Evolutionary conservation across 2,329 filamentous ascomycete genomes (phyloP).

Genomic region (Aspergillus nomiae): DNA sequence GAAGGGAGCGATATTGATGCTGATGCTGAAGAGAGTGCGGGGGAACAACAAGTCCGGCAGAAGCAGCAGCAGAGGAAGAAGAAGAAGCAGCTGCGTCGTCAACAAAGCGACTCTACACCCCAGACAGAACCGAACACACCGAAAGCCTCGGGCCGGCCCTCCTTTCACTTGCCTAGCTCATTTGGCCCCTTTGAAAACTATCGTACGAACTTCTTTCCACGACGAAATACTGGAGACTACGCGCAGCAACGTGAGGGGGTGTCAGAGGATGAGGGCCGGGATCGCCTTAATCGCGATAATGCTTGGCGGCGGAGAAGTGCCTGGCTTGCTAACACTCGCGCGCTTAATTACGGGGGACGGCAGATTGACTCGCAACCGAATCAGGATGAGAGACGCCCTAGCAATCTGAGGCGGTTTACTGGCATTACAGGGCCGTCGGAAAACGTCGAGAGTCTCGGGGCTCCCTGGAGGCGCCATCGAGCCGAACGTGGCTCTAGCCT

Average conservation of each 20-base stretch:
- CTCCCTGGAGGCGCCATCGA: constrained; percentile 53
- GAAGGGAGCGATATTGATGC: constrained; percentile 72
- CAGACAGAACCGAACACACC: constrained; percentile 71
- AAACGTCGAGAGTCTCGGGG: constrained; percentile 64
- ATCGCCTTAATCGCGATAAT: constrained; percentile 58
- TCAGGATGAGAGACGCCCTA: constrained; percentile 57
- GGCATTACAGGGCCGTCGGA: constrained; percentile 65
- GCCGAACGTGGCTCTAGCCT: constrained; percentile 70
- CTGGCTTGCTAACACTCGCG: constrained; percentile 53
- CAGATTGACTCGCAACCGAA: constrained; percentile 54
- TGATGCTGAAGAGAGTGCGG: constrained; percentile 83
- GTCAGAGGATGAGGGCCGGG: constrained; percentile 74
- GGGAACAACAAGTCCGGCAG: constrained; percentile 63
- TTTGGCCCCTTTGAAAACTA: constrained; percentile 48
- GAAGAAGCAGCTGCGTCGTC: constrained; percentile 53
- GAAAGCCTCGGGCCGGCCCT: constrained; percentile 45
- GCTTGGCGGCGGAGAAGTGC: constrained; percentile 63
- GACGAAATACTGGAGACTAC: constrained; percentile 66
- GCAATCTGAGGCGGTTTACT: constrained; percentile 67
- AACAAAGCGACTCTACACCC: constrained; percentile 55
- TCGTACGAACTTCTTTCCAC: constrained; percentile 56
- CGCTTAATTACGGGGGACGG: constrained; percentile 50
- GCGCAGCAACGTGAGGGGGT: constrained; percentile 63
- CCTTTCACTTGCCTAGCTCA: constrained; percentile 49
- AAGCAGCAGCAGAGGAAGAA: constrained; percentile 62